Evolutionary conservation across 176 grass and related monocot genomes (phyloP).

Genomic region (Panicum miliaceum): DNA sequence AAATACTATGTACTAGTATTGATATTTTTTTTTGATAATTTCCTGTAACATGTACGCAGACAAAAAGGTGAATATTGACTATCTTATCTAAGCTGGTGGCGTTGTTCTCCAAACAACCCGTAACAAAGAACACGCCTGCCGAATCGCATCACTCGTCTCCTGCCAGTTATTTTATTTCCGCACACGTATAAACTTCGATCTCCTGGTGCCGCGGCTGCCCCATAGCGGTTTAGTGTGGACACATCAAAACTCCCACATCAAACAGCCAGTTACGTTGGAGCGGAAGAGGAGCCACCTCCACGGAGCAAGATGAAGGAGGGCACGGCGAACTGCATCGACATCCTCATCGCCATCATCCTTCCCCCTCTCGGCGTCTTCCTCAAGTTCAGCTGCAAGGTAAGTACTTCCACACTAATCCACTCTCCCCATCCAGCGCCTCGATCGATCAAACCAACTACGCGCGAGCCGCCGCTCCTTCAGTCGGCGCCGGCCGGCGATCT

Average conservation of each 20-base stretch:
- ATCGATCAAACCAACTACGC: background rate
- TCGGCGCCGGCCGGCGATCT: background rate
- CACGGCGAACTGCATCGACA: slow-evolving; percentile 40
- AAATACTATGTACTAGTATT: no score
- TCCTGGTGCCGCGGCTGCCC: background rate
- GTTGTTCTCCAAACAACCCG: no score
- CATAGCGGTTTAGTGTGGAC: background rate
- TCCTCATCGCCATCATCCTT: slow-evolving; percentile 56
- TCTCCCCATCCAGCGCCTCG: background rate
- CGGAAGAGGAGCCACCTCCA: background rate
- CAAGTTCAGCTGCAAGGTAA: slow-evolving; percentile 45
- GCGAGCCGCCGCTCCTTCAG: background rate
- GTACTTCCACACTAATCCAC: no score
- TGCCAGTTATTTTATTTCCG: background rate
- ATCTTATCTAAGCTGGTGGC: no score
- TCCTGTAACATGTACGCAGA: no score
- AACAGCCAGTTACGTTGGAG: background rate
- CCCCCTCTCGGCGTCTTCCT: slow-evolving; percentile 59
- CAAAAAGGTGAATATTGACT: no score
- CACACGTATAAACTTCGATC: background rate
- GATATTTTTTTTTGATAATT: no score
- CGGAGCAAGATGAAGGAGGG: slow-evolving; percentile 27
- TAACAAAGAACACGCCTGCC: background rate
- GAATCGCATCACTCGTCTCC: background rate
- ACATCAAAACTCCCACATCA: background rate